Evolutionary conservation across 2,329 filamentous ascomycete species (phyloP).

Genomic region (Calonectria honghensis): DNA sequence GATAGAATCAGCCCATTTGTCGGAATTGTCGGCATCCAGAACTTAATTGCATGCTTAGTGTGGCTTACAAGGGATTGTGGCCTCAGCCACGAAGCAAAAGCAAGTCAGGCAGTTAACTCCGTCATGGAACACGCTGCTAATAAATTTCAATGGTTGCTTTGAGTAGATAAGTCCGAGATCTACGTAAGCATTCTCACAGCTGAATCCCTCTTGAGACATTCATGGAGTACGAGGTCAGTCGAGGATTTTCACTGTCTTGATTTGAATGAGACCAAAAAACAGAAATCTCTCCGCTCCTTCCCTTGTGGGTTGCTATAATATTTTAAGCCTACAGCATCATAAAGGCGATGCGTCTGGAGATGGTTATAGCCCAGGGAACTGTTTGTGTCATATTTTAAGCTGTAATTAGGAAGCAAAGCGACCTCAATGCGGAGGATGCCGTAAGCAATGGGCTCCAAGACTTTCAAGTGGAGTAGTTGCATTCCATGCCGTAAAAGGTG

Average conservation of each 20-base stretch:
- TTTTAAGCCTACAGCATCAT: no score
- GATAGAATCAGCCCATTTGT: background rate
- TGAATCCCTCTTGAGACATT: no score
- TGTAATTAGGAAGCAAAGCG: background rate
- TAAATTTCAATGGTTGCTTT: no score
- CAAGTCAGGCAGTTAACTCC: background rate
- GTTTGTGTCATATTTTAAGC: background rate
- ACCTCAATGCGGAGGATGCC: background rate
- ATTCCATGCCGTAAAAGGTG: background rate
- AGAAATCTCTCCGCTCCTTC: no score
- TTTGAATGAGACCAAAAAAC: no score
- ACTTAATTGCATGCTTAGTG: background rate
- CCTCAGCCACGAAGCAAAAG: background rate
- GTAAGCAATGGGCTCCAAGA: background rate
- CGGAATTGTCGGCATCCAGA: background rate
- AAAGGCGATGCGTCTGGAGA: background rate
- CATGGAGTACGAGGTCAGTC: no score
- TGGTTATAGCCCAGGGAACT: background rate
- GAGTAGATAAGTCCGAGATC: background rate
- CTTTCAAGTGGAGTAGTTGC: background rate
- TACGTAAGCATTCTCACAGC: background rate
- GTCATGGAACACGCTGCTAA: background rate
- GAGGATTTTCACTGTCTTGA: no score
- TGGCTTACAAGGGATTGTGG: background rate
- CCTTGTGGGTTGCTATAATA: no score